Conservation (phyloP, 805 yeast genomes). For the Pichia rugopelliculosa region DNA sequence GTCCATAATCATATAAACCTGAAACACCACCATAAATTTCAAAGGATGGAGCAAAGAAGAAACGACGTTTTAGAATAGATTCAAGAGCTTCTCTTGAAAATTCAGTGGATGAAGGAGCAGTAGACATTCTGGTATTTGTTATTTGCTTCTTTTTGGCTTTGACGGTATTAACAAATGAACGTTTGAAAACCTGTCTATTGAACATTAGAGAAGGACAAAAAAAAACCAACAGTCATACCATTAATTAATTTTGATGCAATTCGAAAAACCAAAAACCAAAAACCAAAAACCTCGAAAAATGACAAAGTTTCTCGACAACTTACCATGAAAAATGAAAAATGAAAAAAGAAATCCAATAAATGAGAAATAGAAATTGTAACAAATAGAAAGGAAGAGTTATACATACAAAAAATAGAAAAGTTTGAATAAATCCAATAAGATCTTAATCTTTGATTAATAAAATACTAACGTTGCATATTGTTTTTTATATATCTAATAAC, state of each 20-base stretch:
- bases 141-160: not conserved
- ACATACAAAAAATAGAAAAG: too few species aligned
- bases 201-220: not conserved
- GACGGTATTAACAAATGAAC: not conserved
- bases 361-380: too few species aligned
- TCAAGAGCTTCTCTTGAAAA: conserved; percentile 86
- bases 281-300: too few species aligned
- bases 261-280: not conserved
- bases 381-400: too few species aligned
- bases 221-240: not conserved
- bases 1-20: conserved; percentile 97
- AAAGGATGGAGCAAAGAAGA: conserved; percentile 95
- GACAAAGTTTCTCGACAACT: too few species aligned
- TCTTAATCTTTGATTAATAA: too few species aligned
- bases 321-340: too few species aligned
- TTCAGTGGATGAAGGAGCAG: conserved; percentile 10
- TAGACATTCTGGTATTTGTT: not conserved
- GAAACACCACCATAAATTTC: conserved; percentile 98
- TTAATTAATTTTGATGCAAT: not conserved
- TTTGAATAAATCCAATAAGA: too few species aligned
- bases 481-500: too few species aligned
- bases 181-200: not conserved
- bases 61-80: conserved; percentile 86
- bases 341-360: too few species aligned
- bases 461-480: too few species aligned